Evolutionary conservation across 768 basidiomycete genomes (phyloP), one percentile per base, ranked within the genome.

Genomic region (Tylopilus sp.): DNA sequence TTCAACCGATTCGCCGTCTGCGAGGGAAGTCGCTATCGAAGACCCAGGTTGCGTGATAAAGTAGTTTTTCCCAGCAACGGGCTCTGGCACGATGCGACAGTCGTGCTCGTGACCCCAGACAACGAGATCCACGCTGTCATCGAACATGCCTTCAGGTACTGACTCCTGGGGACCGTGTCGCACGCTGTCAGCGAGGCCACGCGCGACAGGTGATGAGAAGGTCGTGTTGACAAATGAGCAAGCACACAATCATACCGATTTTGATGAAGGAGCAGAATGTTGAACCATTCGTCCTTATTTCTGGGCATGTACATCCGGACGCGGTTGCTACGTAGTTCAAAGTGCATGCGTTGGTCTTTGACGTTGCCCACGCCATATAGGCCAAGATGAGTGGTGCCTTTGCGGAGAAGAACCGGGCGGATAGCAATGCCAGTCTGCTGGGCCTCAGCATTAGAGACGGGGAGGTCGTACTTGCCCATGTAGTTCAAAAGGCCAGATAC

Each of bases 101-200:
- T 98, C 97, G 65, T 99, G 97, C 68, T 99, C 97, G 67, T 99
- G 97, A 7, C 97, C 97, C 97, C 97, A 99, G 2, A 99, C 77
- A 7, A 99, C 91, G 15, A 99, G 78, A 60, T 98, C 84, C 31
- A 98, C 78, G 60, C 85, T 88, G 63, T 99, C 92, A 64, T 98
- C 95, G 59, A 99, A 99, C 83, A 98, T 88, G 53, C 89, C 88
- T 62, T 98, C 97, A 8, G 95, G 94, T 1, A 98, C 95, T 12
- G 80, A 92, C 58, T 93, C 89, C 66, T 98, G 92, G 17, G 93
- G 92, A 2, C 92, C 94, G 65, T 94, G 97, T 60, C 91, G 86
- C 3, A 97, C 95, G 22, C 95, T 98, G 55, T 3, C 58, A 41
- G 17, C 31, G 10, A 22, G 36, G 53, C n/a, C n/a, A 21, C 46